These are phyloP conservation scores for Malassezia slooffiae DNA, from an alignment of 1,284 basidiomycete species.

Conservation along the genomic window DNA sequence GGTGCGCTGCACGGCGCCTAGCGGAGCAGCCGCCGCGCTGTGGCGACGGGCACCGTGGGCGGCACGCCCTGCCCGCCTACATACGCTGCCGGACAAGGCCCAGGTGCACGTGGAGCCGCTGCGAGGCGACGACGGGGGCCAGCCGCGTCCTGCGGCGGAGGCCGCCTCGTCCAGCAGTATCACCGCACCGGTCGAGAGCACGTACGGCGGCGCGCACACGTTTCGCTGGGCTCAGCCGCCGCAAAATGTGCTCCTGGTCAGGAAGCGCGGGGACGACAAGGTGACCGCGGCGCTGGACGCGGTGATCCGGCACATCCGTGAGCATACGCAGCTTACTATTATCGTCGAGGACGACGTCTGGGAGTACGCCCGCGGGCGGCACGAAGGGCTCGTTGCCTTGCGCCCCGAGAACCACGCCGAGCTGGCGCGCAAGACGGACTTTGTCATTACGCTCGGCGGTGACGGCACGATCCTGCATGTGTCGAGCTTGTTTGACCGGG, in stretches of 20 bases:
- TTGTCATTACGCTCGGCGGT: conserved; percentile 83
- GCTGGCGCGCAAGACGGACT: conserved; percentile 51
- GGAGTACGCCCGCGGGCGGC: conserved; percentile 57
- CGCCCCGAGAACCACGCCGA: background rate
- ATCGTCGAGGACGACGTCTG: conserved; percentile 59
- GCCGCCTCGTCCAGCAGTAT: conserved; percentile 22
- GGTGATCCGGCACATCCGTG: conserved; percentile 44
- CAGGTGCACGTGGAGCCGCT: too few relatives aligned
- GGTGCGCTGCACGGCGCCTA: too few relatives aligned
- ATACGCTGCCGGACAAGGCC: too few relatives aligned
- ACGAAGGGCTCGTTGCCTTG: conserved; percentile 23
- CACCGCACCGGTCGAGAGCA: conserved; percentile 33
- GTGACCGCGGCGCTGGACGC: conserved; percentile 48
- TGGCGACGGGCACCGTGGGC: too few relatives aligned
- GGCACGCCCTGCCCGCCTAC: too few relatives aligned
- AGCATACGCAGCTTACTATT: conserved; percentile 57
- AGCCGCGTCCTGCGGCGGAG: conserved; percentile 10
- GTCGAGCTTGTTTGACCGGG: conserved; percentile 75
- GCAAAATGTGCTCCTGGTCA: conserved; percentile 50
- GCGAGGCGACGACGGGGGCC: too few relatives aligned
- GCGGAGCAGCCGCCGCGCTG: too few relatives aligned
- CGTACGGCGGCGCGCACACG: conserved; percentile 37
- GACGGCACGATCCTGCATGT: conserved; percentile 93
- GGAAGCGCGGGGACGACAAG: conserved; percentile 50
- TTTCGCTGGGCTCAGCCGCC: conserved; percentile 43